Evolutionary conservation across 352 stramenopile genomes (phyloP), one percentile per base, ranked within the genome.

Genomic region (Pythium vanterpoolii): DNA sequence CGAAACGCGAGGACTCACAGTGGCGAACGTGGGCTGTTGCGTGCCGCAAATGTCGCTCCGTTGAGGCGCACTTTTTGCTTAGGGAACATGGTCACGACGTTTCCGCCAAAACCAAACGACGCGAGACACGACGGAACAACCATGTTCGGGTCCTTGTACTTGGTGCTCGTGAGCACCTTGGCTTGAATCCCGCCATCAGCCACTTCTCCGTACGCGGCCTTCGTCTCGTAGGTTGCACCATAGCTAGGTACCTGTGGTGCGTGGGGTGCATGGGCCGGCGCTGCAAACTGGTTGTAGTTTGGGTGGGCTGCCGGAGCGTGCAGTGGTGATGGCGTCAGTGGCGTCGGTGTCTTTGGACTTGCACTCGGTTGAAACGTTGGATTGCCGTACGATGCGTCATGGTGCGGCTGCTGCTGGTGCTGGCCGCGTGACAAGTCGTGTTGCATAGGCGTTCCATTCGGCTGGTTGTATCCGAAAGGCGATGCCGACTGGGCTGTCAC

Each of bases 51-150:
- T 68, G 60, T 72, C 62, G 57, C 72, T 49, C 77, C 80, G 51
- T 89, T 93, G 23, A 93, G 55, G 5, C 82, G 82, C 56, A 95
- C 49, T 52, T 96, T 95, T 50, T 83, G 76, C 62, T 91, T 92
- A 0, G 87, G 87, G 65, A 95, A 91, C 87, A 96, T 96, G 7
- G 81, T 92, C 47, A 89, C 86, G n/a, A 94, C 71, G 48, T 91
- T 96, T 11, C 87, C 87, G 67, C 87, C 87, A 71, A 96, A 96
- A 26, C 87, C 87, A 59, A 96, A 95, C 8, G 85, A 86, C 2
- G 71, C 74, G 13, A 96, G 63, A 46, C 83, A 93, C 8, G 81
- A 92, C 14, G 83, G 82, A 5, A 83, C 77, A 7, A 82, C 71
- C 36, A 88, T 74, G 18, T 74, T 89, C 18, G 87, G 87, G 30